Evolutionary conservation across 2,329 filamentous ascomycete species (phyloP), one percentile per base, ranked within the genome.

Genomic region (Zymoseptoria pseudotritici): DNA sequence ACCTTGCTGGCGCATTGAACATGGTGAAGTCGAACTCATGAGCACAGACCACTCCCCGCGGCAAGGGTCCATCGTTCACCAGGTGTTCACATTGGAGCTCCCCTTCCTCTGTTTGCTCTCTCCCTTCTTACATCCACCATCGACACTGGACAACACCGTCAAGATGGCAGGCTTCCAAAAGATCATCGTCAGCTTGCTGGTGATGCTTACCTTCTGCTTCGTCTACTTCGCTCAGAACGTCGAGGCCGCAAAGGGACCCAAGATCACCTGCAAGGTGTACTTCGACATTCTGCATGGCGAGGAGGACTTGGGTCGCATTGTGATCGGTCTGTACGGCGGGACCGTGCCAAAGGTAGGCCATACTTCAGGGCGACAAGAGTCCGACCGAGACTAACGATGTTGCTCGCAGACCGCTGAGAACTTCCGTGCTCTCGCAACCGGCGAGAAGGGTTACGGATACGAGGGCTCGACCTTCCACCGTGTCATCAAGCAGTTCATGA

Each of bases 401-500:
- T 2, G 2, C 1, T 46, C 4, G 22, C 58, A 84, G 83, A 87
- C 85, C 17, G 78, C 82, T 61, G 84, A 87, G 78, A 89, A 90
- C 82, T 89, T 87, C 82, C 86, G 89, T 70, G 87, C 87, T 73
- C 83, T 95, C 65, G 87, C 89, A 68, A 93, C 89, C 65, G 89
- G 89, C 73, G 88, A 93, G 83, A 90, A 92, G 81, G 90, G 89
- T 71, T 92, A 86, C 72, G 90, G 90, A 65, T 95, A 92, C 74
- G 80, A 90, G 77, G 89, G 85, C 63, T 92, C 89, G 56, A 82
- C 77, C 72, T 95, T 95, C 86, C 90, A 95, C 83, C 89, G 90
- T 75, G 88, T 94, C 74, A 94, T 94, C 82, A 89, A 90, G 81
- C 76, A 86, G 68, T 94, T 94, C 79, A 94, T 94, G 90, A 92